Base-by-base conservation (phyloP, 257 asterid species). In the Solanum dulcamara region DNA sequence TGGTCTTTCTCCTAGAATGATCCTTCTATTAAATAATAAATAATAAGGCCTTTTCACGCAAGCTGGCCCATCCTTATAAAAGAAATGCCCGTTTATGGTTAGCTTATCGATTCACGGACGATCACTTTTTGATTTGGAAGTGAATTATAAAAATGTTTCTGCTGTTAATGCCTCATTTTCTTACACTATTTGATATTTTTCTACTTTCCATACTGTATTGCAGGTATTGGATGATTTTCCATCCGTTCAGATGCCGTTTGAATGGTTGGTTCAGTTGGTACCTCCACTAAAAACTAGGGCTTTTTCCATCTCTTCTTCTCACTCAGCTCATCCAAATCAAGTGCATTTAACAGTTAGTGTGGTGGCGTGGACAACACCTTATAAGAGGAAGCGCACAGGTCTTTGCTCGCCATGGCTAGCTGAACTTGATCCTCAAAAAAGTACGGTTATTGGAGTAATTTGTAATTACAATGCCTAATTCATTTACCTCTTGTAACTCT, bases 321-420 rank as follows among this genome's bases (percentile, higher is more conserved):
- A 62, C 87, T 85, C 86, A 44, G 97, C 89, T 87, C 98, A 96
- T 89, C 98, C 94, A 18, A 96, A 95, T 85, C 93, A 96, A 86
- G 97, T 95, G 59, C 98, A 96, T 91, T 86, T 96, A 89, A 93
- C 99, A 24, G 93, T 95, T 60, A 93, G 94, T 33, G 89, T 94
- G 62, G 99, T 93, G 35, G 91, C 95, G 44, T 94, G 98, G 98
- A 95, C 88, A 81, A 96, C 99, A 81, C 98, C 98, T 83, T 96
- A 92, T 91, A 95, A 95, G 87, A 93, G 98, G 93, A 91, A 90
- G 40, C 95, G 97, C 1, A 33, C 57, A 24, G 99, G 98, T 85
- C 99, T 96, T 84, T 96, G 98, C 93, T 96, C 98, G 9, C 86
- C 98, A 30, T 96, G 99, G 99, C 92, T 96, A 81, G 97, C 99